These are phyloP conservation scores for Zychaea mexicana DNA, from an alignment of 371 early-diverging fungal species.

Conservation along the genomic window DNA sequence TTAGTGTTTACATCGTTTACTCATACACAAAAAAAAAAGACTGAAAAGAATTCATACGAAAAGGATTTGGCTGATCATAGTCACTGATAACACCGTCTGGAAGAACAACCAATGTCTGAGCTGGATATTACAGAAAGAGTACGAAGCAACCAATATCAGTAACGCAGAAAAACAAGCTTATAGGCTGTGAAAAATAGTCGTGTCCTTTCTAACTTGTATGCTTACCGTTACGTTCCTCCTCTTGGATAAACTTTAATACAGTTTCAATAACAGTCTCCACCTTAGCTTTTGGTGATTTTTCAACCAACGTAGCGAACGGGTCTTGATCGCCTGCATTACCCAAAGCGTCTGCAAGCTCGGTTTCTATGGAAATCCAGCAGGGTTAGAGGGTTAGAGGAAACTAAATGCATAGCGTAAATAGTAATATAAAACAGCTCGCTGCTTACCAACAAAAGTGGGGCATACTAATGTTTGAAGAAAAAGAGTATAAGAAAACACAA, in stretches of 20 bases:
- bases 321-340: neutral
- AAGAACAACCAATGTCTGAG: conserved; percentile 21
- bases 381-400: too few species aligned
- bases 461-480: conserved; percentile 9
- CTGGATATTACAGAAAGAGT: neutral
- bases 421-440: neutral
- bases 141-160: too few species aligned
- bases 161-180: neutral
- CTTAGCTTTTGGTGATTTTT: conserved; percentile 25
- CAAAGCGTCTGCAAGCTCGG: conserved; percentile 5
- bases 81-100: conserved; percentile 15
- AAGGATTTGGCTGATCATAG: conserved; percentile 2
- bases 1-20: too few species aligned
- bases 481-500: neutral
- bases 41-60: conserved; percentile 10
- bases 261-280: conserved; percentile 55
- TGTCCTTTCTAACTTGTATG: neutral
- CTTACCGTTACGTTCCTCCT: conserved; percentile 45
- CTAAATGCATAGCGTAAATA: too few species aligned
- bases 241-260: conserved; percentile 48
- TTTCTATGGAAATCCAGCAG: conserved; percentile 10
- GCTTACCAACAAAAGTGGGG: conserved; percentile 24
- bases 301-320: conserved; percentile 12
- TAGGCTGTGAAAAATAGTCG: neutral
- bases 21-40: neutral